Evolutionary conservation across 192 early-diverging fungal genomes (phyloP), one percentile per base, ranked within the genome.

Genomic region (Tieghemiomyces parasiticus): DNA sequence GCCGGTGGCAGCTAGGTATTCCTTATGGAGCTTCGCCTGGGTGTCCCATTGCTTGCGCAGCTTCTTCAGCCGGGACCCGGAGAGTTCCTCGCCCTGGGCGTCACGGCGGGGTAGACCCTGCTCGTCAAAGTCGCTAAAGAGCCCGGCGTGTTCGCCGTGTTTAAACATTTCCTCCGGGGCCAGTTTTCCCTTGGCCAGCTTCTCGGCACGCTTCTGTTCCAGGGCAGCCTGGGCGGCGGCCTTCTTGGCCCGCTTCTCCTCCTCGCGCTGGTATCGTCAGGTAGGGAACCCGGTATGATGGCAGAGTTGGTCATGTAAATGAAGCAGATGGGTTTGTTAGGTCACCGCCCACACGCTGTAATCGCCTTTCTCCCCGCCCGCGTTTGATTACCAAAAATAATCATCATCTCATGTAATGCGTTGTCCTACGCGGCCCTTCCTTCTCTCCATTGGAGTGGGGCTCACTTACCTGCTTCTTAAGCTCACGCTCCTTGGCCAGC

Each of bases 21-120:
- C 84, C 47, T 79, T 74, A 63, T 98, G 90, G 29, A 98, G 73
- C 74, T 94, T 95, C 47, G 74, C 81, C 73, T 98, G 95, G 9
- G 69, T 76, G 19, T 88, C 84, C 64, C 79, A 84, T 68, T 89
- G 85, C 78, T 96, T 95, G 54, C 82, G 68, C 46, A 95, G 71
- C 73, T 92, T 92, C 80, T 96, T 96, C 49, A 77, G 62, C 63
- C 83, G 77, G 66, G 73, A 83, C 71, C 92, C 95, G 59, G 90
- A 63, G 28, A 98, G 68, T 60, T 89, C 87, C 54, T 84, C 80
- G 26, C 93, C 95, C 2, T 84, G 80, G 44, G 69, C 76, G 61
- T 92, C 88, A 47, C 86, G 83, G 44, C 87, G 87, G 4, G 95
- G 95, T 26, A 98, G 67, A 20, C 95, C 95, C 55, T 74, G 67